These are phyloP conservation scores for Micractinium conductrix DNA, from an alignment of 139 green algal genomes.

Conservation along the genomic window DNA sequence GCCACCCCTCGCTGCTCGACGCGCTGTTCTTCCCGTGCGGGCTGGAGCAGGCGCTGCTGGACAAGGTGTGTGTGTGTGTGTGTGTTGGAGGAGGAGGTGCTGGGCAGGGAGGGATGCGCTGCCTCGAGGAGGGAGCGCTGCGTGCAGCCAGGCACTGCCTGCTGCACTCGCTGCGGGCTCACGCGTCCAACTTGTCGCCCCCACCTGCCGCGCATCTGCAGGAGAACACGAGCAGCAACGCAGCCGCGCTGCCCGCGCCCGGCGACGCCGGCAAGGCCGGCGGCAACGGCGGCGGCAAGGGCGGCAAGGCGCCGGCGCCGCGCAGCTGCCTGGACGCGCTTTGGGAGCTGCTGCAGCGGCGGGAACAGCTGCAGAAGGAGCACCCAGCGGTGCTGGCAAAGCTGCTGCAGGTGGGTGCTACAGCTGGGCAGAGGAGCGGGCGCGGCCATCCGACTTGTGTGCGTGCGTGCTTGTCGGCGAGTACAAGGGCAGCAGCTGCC, in stretches of 20 bases:
- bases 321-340: constrained; percentile 63
- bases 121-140: background rate
- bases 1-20: constrained; percentile 60
- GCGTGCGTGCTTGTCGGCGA: background rate
- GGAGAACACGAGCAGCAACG: constrained; percentile 35
- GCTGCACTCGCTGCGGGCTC: background rate
- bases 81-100: background rate
- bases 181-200: no score
- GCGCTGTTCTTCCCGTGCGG: constrained; percentile 58
- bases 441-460: background rate
- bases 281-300: background rate
- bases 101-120: background rate
- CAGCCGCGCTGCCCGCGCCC: background rate
- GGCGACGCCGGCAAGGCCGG: background rate
- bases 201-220: background rate
- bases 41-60: constrained; percentile 43
- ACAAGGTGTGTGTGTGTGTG: constrained; percentile 8
- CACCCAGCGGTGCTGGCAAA: constrained; percentile 52
- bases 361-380: constrained; percentile 23
- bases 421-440: no score
- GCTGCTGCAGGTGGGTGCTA: constrained; percentile 42
- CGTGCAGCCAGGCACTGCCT: background rate
- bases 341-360: constrained; percentile 45
- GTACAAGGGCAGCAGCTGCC: no score
- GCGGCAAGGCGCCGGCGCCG: background rate